phyloP scores from a whole-genome alignment of 495 filamentous ascomycete species.

The Aspergillus wentii region DNA sequence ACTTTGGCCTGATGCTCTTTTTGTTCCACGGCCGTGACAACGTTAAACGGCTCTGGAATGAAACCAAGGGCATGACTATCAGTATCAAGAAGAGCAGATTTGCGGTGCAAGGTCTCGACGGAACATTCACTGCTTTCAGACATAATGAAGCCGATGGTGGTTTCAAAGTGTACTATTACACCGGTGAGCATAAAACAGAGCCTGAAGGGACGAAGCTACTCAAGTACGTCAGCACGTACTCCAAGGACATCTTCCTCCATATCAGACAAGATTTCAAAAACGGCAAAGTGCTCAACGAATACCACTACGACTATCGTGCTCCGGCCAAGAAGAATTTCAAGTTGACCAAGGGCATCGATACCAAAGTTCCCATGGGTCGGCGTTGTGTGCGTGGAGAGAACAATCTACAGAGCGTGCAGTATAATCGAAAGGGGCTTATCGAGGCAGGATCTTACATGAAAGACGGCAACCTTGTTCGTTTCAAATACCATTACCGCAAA shows the following conservation, averaged over 20 bases:
- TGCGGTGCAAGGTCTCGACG: slow-evolving; percentile 39
- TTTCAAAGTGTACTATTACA: slow-evolving; percentile 44
- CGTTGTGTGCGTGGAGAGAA: slow-evolving; percentile 44
- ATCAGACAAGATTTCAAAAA: slow-evolving; percentile 45
- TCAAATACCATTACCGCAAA: slow-evolving; percentile 56
- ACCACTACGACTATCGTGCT: slow-evolving; percentile 43
- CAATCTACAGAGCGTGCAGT: slow-evolving; percentile 45
- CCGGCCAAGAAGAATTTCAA: slow-evolving; percentile 29
- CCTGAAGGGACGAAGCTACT: slow-evolving; percentile 37
- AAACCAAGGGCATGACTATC: slow-evolving; percentile 44
- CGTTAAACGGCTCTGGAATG: slow-evolving; percentile 38
- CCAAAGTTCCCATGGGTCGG: slow-evolving; percentile 41
- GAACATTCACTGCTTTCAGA: slow-evolving; percentile 45
- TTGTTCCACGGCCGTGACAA: slow-evolving; percentile 42
- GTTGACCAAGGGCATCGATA: slow-evolving; percentile 18
- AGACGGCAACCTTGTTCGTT: slow-evolving; percentile 49
- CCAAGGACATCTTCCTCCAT: slow-evolving; percentile 40
- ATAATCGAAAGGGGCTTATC: slow-evolving; percentile 52
- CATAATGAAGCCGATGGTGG: slow-evolving; percentile 30
- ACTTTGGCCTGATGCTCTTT: slow-evolving; percentile 42
- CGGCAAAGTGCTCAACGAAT: slow-evolving; percentile 43
- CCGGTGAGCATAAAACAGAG: slow-evolving; percentile 38
- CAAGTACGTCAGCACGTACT: slow-evolving; percentile 44
- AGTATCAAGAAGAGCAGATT: slow-evolving; percentile 41
- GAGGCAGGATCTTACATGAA: slow-evolving; percentile 51